phyloP scores from a whole-genome alignment of 1,139 yeast genomes.

The Saccharomycopsis hybrid region DNA sequence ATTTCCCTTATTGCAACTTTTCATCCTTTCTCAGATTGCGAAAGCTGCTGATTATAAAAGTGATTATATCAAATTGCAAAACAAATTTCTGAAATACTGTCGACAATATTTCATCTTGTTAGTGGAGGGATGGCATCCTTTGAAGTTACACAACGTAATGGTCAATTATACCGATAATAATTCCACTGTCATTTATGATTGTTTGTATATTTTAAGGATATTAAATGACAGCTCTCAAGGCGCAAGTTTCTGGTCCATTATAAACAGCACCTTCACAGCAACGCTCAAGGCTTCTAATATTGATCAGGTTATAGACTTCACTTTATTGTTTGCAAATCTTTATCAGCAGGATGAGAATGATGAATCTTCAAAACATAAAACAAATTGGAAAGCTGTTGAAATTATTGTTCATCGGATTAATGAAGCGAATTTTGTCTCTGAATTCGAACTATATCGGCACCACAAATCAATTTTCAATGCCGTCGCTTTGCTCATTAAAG shows the following conservation, averaged over 20 bases:
- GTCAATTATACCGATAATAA: conserved; percentile 5
- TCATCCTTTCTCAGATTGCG: conserved; percentile 2
- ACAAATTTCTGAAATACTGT: neutral
- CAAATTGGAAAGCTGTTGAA: conserved; percentile 15
- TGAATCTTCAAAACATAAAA: no score
- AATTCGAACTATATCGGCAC: conserved; percentile 3
- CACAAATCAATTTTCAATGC: conserved; percentile 11
- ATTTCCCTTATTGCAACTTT: conserved; percentile 18
- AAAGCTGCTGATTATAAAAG: neutral
- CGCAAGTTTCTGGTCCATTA: neutral
- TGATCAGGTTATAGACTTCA: neutral
- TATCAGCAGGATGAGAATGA: no score
- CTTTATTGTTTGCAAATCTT: neutral
- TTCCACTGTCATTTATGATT: conserved; percentile 13
- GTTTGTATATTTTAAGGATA: conserved; percentile 3
- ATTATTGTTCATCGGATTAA: conserved; percentile 7
- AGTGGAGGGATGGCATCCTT: conserved; percentile 14
- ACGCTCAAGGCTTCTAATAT: neutral
- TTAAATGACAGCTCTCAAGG: no score
- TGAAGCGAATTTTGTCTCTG: neutral
- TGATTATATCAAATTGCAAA: conserved; percentile 2
- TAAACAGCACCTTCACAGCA: neutral
- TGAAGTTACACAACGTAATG: conserved; percentile 10
- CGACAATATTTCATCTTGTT: conserved; percentile 5
- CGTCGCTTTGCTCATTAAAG: neutral